Conservation (phyloP, 2,329 filamentous ascomycete genomes). For the Arachnomyces sp. region DNA sequence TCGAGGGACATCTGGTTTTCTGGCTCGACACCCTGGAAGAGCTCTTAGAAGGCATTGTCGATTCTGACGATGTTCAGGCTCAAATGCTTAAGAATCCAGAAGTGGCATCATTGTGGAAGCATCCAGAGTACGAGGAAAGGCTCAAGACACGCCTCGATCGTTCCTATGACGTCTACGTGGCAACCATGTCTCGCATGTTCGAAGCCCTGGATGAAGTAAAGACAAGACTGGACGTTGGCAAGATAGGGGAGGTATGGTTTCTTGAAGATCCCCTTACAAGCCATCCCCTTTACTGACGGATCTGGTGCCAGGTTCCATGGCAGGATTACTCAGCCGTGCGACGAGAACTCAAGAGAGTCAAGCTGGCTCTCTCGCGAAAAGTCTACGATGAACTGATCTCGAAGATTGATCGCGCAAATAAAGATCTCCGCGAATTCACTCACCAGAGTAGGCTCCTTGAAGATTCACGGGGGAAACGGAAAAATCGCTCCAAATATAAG, state of each 20-base stretch:
- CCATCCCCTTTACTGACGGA: background rate
- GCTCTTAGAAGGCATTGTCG: slow-evolving; percentile 11
- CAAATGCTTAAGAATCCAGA: slow-evolving; percentile 10
- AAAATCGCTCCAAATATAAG: background rate
- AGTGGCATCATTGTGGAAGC: slow-evolving; percentile 1
- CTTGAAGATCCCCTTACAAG: too few relatives aligned
- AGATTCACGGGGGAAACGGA: background rate
- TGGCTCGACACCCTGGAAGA: slow-evolving; percentile 13
- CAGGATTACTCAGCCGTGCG: slow-evolving; percentile 36
- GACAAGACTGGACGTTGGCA: background rate
- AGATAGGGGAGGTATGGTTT: too few relatives aligned
- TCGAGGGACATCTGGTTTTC: slow-evolving; percentile 10
- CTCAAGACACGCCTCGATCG: slow-evolving; percentile 10
- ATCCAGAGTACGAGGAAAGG: slow-evolving; percentile 1
- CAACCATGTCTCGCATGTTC: background rate
- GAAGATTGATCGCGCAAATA: slow-evolving; percentile 15
- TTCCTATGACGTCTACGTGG: slow-evolving; percentile 10
- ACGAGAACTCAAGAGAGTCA: slow-evolving; percentile 35
- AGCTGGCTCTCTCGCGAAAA: slow-evolving; percentile 40
- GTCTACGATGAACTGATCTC: slow-evolving; percentile 10
- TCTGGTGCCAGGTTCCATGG: slow-evolving; percentile 6
- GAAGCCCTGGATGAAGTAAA: background rate
- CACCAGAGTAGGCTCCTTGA: slow-evolving; percentile 9
- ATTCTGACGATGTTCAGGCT: slow-evolving; percentile 12
- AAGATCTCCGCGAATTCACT: slow-evolving; percentile 8